Conservation (phyloP, 1,284 basidiomycete genomes). For the Moesziomyces aphidis region DNA sequence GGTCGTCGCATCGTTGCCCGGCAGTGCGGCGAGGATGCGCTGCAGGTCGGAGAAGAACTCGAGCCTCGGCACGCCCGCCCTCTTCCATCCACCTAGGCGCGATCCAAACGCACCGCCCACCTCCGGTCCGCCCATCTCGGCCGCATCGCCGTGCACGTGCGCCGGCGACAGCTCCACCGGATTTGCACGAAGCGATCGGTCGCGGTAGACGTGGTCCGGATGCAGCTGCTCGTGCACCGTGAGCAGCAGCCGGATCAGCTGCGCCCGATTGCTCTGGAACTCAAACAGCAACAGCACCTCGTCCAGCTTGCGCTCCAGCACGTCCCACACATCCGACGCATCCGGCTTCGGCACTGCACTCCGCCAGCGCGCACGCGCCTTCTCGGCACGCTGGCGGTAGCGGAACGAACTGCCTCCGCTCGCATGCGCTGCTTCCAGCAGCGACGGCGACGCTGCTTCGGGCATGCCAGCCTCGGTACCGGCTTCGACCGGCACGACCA, state of each 20-base stretch:
- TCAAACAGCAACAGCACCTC: conserved; percentile 54
- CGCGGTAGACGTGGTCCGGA: conserved; percentile 43
- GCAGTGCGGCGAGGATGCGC: conserved; percentile 28
- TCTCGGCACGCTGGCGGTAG: conserved; percentile 37
- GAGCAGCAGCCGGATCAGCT: conserved; percentile 47
- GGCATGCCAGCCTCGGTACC: conserved; percentile 3
- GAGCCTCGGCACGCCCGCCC: conserved; percentile 39
- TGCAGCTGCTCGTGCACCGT: conserved; percentile 50
- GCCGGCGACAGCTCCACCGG: conserved; percentile 44
- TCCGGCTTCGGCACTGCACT: conserved; percentile 33
- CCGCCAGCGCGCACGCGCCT: conserved; percentile 38
- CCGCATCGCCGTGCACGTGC: conserved; percentile 37
- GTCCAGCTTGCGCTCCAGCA: conserved; percentile 58
- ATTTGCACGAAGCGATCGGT: conserved; percentile 31
- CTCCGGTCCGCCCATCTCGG: conserved; percentile 30
- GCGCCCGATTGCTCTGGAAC: conserved; percentile 52
- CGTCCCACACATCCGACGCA: conserved; percentile 57
- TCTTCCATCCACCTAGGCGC: conserved; percentile 38
- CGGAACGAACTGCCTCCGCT: conserved; percentile 46
- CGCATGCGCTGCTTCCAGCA: conserved; percentile 9
- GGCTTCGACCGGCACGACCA: conserved; percentile 13
- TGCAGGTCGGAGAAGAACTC: conserved; percentile 51
- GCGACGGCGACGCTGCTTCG: conserved; percentile 1
- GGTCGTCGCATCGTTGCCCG: conserved; percentile 36
- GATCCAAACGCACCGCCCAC: conserved; percentile 35